phyloP scores from a whole-genome alignment of 805 yeast species.

The Myxozyma mucilagina region DNA sequence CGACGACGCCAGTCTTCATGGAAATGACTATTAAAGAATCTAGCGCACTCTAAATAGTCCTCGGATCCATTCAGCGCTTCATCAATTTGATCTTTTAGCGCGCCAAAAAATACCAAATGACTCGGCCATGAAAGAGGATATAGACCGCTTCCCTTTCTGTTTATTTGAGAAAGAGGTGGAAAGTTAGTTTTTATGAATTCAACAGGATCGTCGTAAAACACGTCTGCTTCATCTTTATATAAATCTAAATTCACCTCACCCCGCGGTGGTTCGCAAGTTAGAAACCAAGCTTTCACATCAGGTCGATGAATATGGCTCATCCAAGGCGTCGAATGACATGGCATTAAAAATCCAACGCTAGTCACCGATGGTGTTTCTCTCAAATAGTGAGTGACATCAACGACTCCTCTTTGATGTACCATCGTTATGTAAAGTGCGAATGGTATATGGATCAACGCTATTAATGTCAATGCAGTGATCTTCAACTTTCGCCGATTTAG shows the following conservation, averaged over 20 bases:
- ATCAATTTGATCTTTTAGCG: conserved; percentile 42
- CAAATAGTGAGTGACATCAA: conserved; percentile 61
- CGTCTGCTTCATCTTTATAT: conserved; percentile 87
- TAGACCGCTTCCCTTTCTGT: conserved; percentile 24
- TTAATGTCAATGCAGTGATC: conserved; percentile 20
- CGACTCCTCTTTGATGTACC: conserved; percentile 85
- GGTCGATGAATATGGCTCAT: conserved; percentile 75
- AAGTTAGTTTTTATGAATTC: conserved; percentile 57
- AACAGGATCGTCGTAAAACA: conserved; percentile 66
- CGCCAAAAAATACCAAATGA: conserved; percentile 71
- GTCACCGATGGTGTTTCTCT: conserved; percentile 45
- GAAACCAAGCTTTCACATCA: conserved; percentile 61
- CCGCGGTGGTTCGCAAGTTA: conserved; percentile 91
- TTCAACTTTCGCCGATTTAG: background rate
- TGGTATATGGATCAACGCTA: conserved; percentile 43
- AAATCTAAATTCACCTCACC: conserved; percentile 43
- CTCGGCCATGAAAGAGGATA: conserved; percentile 64
- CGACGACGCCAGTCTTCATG: conserved; percentile 84
- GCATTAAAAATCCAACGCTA: conserved; percentile 78
- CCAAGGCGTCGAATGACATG: conserved; percentile 98
- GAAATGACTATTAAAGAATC: conserved; percentile 74
- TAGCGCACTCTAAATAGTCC: conserved; percentile 34
- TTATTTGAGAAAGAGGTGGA: conserved; percentile 40
- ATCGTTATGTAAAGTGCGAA: conserved; percentile 56
- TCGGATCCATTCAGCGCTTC: background rate